Evolutionary conservation across 768 basidiomycete species (phyloP).

Genomic region (Trametes coccinea): DNA sequence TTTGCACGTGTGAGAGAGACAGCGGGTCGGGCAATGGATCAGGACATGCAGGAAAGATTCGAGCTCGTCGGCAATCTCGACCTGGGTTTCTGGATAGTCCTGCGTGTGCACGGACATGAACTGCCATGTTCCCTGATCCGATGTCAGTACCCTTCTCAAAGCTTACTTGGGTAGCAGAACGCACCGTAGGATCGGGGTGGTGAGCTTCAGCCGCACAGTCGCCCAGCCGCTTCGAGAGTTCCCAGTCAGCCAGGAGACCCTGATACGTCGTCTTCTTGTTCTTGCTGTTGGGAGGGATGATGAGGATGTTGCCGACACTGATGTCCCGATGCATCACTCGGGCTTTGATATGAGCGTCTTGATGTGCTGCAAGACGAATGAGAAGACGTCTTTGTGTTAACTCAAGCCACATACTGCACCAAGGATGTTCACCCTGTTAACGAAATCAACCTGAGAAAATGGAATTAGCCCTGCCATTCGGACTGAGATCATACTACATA

Average conservation of each 20-base stretch:
- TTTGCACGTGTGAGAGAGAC: slow-evolving; percentile 13
- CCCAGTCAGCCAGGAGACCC: slow-evolving; percentile 9
- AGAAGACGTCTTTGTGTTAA: too few relatives aligned
- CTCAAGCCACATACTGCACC: too few relatives aligned
- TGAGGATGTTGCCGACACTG: slow-evolving; percentile 12
- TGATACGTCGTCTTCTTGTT: neutral
- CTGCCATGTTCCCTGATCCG: slow-evolving; percentile 6
- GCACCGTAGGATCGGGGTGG: neutral
- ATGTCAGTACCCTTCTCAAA: too few relatives aligned
- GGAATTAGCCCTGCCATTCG: too few relatives aligned
- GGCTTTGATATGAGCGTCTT: neutral
- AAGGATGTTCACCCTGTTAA: too few relatives aligned
- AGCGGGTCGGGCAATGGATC: slow-evolving; percentile 8
- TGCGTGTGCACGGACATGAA: slow-evolving; percentile 3
- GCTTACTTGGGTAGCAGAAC: neutral
- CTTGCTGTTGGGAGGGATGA: neutral
- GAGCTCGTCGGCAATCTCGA: slow-evolving; percentile 5
- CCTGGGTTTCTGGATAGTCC: neutral
- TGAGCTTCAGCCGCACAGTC: neutral
- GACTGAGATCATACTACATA: too few relatives aligned
- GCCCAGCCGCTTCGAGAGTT: neutral
- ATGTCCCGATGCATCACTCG: slow-evolving; percentile 10
- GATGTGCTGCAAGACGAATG: neutral
- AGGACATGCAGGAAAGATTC: slow-evolving; percentile 12
- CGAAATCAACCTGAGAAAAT: too few relatives aligned